Evolutionary conservation across 345 rosid genomes (phyloP), one percentile per base, ranked within the genome.

Genomic region (Dimocarpus longan): DNA sequence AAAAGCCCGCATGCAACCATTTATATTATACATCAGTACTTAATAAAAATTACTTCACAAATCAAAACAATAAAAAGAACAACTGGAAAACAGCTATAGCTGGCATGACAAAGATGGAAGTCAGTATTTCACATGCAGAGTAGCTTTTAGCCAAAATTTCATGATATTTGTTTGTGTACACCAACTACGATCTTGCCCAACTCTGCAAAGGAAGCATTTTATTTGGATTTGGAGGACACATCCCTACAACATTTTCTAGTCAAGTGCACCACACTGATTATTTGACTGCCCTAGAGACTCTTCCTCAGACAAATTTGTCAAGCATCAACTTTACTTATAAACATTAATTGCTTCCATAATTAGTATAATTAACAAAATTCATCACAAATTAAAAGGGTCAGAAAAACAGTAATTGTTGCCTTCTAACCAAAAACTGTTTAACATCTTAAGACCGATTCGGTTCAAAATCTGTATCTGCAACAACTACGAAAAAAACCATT

Each of bases 221-320:
- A 65, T 68, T 68, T 39, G 22, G 48, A 68, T 18, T 68, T 68
- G 71, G 21, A 68, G 70, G 70, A 37, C 22, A 67, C 70, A 67
- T 68, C 71, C 50, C 43, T 15, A 42, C 10, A n/a, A 42, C 26
- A 37, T 10, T 42, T 19, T 43, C 16, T 42, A 43, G 8, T 69
- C 72, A n/a, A 22, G n/a, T 42, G 52, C 10, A 44, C 28, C 13
- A 5, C 67, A 24, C 3, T 24, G 39, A 24, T 13, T 13, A 63
- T 63, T 63, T 62, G 56, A 50, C 18, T 12, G 18, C 56, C 13
- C 5, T 50, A 50, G 15, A 48, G 56, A 50, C 56, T 50, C 56
- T 50, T 50, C 56, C 56, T 50, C 4, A 50, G 16, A 50, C 56
- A 50, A 50, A 12, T 50, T 13, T 50, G 37, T 50, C 56, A 4